phyloP scores from a whole-genome alignment of 768 basidiomycete genomes.

The Mycena alexandri region DNA sequence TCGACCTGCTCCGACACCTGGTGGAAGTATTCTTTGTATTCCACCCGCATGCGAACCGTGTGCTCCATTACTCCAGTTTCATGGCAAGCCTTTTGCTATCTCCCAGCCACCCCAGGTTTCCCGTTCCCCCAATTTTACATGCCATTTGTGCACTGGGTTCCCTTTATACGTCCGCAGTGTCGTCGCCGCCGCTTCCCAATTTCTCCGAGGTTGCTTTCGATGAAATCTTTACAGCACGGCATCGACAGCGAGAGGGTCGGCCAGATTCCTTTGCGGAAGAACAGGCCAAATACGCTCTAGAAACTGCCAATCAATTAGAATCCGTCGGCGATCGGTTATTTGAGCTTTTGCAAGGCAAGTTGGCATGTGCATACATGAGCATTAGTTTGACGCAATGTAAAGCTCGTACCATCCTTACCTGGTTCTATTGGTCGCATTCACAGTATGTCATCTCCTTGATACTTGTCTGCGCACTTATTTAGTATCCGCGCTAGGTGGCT shows the following conservation, averaged over 20 bases:
- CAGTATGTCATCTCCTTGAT: conserved; percentile 52
- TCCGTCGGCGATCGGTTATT: conserved; percentile 67
- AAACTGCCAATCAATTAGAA: conserved; percentile 61
- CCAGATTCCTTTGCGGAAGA: conserved; percentile 75
- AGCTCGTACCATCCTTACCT: conserved; percentile 75
- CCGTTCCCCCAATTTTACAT: conserved; percentile 77
- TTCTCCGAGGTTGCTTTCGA: conserved; percentile 62
- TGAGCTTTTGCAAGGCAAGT: conserved; percentile 71
- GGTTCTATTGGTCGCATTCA: conserved; percentile 83
- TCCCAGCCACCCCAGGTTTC: conserved; percentile 80
- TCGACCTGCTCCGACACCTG: conserved; percentile 72
- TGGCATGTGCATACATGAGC: background rate
- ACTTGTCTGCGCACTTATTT: conserved; percentile 16
- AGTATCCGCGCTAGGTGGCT: conserved; percentile 67
- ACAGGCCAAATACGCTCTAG: conserved; percentile 69
- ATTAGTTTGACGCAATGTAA: conserved; percentile 1
- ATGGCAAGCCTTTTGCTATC: conserved; percentile 73
- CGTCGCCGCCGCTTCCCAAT: conserved; percentile 65
- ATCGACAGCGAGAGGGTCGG: conserved; percentile 58
- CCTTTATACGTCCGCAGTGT: conserved; percentile 77
- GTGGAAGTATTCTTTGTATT: conserved; percentile 75
- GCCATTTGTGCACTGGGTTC: conserved; percentile 89
- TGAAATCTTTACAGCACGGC: conserved; percentile 63
- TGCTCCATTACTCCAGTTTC: conserved; percentile 78
- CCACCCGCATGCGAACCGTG: conserved; percentile 78